Percentiles rank a stretch among this genome's conserved stretches.
These are phyloP conservation scores for Scheffersomyces titani DNA, from an alignment of 1,139 yeast genomes.

Conservation along the genomic window DNA sequence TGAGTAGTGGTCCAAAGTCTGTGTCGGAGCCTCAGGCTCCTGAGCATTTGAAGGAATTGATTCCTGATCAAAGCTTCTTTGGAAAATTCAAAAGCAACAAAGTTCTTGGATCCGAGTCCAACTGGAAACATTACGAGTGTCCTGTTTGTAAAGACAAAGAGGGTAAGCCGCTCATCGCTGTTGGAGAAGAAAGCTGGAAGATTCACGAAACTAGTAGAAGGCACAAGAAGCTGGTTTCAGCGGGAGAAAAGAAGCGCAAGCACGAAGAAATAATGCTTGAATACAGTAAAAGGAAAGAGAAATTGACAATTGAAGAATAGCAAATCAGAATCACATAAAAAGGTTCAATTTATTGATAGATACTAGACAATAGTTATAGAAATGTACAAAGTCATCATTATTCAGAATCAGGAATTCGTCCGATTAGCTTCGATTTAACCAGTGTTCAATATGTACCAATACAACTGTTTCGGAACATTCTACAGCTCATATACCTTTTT, in stretches of 20 bases:
- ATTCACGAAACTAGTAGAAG: conserved; percentile 67
- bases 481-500: background rate
- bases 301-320: background rate
- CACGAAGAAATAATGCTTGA: conserved; percentile 18
- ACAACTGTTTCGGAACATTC: background rate
- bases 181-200: conserved; percentile 74
- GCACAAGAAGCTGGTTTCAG: conserved; percentile 41
- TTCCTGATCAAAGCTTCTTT: conserved; percentile 24
- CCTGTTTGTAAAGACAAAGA: conserved; percentile 60
- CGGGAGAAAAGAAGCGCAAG: conserved; percentile 16
- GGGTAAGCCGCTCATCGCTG: conserved; percentile 59
- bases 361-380: background rate
- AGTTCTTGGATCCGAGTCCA: conserved; percentile 34
- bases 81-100: conserved; percentile 35
- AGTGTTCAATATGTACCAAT: too few relatives aligned
- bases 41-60: conserved; percentile 32
- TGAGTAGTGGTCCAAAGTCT: conserved; percentile 27
- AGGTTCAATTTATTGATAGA: background rate
- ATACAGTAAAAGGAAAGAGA: conserved; percentile 3
- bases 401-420: background rate
- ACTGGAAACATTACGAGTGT: conserved; percentile 76
- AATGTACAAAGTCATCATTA: background rate
- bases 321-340: background rate
- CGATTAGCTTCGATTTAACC: background rate
- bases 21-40: conserved; percentile 44